These are phyloP conservation scores for Lachnellula cervina DNA, from an alignment of 2,329 filamentous ascomycete species.

Conservation along the genomic window DNA sequence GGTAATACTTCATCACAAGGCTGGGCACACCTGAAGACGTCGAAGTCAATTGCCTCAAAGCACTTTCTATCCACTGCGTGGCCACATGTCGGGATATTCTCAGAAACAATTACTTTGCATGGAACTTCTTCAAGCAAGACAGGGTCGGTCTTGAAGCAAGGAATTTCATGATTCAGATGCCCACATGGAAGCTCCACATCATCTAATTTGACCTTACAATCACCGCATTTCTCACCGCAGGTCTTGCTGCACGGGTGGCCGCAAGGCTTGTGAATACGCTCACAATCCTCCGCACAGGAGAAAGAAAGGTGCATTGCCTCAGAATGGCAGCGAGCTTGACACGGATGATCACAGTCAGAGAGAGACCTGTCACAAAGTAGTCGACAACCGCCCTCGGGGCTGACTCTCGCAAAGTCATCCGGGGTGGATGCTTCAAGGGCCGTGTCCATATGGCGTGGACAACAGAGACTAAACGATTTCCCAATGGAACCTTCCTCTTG, in stretches of 20 bases:
- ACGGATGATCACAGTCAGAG: neutral
- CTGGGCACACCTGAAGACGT: neutral
- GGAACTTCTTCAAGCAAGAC: neutral
- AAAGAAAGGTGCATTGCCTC: neutral
- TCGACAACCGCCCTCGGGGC: slow-evolving; percentile 4
- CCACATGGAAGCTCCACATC: slow-evolving; percentile 1
- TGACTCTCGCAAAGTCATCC: neutral
- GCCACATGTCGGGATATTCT: neutral
- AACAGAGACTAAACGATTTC: slow-evolving; percentile 47
- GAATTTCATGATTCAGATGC: neutral
- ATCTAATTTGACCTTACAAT: neutral
- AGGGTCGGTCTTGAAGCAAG: neutral
- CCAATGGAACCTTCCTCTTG: slow-evolving; percentile 43
- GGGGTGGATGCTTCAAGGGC: slow-evolving; percentile 18
- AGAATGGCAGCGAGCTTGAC: neutral
- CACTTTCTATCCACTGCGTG: neutral
- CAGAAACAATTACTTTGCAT: neutral
- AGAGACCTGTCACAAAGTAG: neutral
- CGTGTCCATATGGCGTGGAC: slow-evolving; percentile 54
- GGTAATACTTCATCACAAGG: neutral
- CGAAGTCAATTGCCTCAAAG: neutral
- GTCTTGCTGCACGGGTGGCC: neutral
- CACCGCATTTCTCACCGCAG: slow-evolving; percentile 1
- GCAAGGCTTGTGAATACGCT: neutral
- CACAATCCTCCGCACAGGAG: neutral